These are phyloP conservation scores for Houttuynia cordata DNA, from an alignment of 164 flowering plant species.

Conservation along the genomic window DNA sequence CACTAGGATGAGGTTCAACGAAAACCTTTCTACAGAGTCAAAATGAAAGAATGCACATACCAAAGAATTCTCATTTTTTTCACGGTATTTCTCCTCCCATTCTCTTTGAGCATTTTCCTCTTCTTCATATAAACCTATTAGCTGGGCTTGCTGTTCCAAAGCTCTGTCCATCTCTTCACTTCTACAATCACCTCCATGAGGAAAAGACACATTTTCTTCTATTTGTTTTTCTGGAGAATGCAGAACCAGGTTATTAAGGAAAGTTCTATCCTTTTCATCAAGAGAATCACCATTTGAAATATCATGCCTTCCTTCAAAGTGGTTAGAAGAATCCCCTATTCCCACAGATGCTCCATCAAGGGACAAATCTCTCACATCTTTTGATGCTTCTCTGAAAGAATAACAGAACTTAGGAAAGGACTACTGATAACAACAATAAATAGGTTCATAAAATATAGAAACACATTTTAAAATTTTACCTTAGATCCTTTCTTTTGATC, in stretches of 20 bases:
- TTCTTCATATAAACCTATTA: constrained; percentile 53
- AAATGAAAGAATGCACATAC: constrained; percentile 24
- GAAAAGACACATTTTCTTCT: constrained; percentile 7
- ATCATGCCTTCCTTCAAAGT: constrained; percentile 9
- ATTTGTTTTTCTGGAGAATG: constrained; percentile 11
- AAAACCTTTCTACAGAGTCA: not conserved
- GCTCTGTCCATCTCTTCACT: constrained; percentile 53
- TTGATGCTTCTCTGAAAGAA: constrained; percentile 27
- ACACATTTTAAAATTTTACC: constrained; percentile 20
- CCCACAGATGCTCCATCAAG: constrained; percentile 11
- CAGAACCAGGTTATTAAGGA: constrained; percentile 7
- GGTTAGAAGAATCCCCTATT: constrained; percentile 7
- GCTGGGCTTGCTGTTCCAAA: constrained; percentile 48
- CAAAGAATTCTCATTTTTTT: constrained; percentile 40
- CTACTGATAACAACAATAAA: not conserved
- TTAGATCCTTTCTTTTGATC: constrained; percentile 44
- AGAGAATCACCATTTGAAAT: constrained; percentile 9
- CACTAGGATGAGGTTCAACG: not conserved
- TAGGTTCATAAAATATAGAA: not conserved
- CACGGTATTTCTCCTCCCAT: constrained; percentile 79
- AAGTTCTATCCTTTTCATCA: constrained; percentile 11
- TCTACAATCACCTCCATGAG: constrained; percentile 13
- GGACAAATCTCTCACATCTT: constrained; percentile 16
- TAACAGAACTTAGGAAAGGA: constrained; percentile 1
- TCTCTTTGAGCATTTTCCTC: constrained; percentile 87